Base-by-base conservation (phyloP, 2,329 filamentous ascomycete species). In the Penicillium sp. region DNA sequence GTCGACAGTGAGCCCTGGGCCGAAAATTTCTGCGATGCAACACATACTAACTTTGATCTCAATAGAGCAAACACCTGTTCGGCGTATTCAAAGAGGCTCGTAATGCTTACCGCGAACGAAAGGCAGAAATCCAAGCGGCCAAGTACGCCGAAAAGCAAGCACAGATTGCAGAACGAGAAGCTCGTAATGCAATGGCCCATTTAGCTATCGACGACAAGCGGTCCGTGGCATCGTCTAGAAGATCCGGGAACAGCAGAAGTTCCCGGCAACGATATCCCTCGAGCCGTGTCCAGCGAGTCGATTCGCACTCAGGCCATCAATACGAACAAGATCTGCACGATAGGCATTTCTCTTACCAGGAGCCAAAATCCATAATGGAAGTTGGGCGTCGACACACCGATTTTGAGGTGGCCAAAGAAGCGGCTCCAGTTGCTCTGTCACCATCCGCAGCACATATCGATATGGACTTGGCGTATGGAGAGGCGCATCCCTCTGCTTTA, bases 21-120 rank as follows among this genome's bases (percentile, higher is more conserved):
- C 49, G 47, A 57, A 54, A 30, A 53, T 43, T 47, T 52, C 46
- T 21, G 28, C 38, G 38, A 47, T 52, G 28, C 20, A 47, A 20
- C 35, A 20, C 54, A 63, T 58, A 67, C 51, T 48, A 53, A 56
- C 46, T 62, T 64, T 53, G n/a, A 46, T 45, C 43, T 40, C 20
- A 56, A 35, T 67, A 95, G 91, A 91, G 91, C 68, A 96, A 95
- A 76, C 90, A 96, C 65, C 79, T 97, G 23, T 83, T 95, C 68
- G 87, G 86, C 69, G 88, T 97, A 68, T 95, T 96, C 81, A 96
- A 91, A 71, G 91, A 97, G 70, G 93, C 92, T 61, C 91, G 90
- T 70, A 85, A 87, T 54, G 89, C 90, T 58, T 97, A 97, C 74
- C 83, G 87, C 57, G 90, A 96, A 68, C 90, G 90, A 68, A 96